Conservation (phyloP, 768 basidiomycete species). For the Boletus sensibilis region DNA sequence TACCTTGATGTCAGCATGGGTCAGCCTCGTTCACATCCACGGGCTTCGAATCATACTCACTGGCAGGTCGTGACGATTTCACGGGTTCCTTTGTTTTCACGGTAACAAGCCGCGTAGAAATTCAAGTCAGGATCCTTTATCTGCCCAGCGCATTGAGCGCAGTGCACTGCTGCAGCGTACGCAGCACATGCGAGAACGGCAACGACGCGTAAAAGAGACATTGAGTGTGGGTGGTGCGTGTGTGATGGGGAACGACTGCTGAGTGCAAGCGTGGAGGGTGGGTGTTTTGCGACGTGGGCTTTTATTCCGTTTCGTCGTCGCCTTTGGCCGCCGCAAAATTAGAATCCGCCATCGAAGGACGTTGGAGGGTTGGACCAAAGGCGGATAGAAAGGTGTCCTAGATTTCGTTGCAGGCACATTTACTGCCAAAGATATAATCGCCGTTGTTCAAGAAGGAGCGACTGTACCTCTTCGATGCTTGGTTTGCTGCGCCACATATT, state of each 20-base stretch:
- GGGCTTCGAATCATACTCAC: background rate
- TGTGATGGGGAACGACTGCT: background rate
- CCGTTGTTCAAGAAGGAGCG: background rate
- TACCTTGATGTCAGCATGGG: background rate
- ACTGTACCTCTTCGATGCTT: background rate
- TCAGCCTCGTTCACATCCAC: background rate
- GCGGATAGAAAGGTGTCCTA: background rate
- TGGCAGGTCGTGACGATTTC: background rate
- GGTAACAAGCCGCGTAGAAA: background rate
- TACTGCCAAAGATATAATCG: background rate
- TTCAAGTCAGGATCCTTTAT: background rate
- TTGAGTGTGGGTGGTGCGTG: background rate
- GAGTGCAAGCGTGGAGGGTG: background rate
- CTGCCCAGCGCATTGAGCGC: background rate
- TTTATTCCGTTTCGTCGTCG: background rate
- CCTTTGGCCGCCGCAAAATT: background rate
- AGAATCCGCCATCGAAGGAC: background rate
- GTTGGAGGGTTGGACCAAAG: background rate
- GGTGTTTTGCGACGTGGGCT: background rate
- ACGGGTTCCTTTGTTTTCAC: background rate
- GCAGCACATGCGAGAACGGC: background rate
- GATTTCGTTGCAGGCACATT: background rate
- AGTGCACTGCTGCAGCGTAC: background rate
- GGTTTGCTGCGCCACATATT: background rate
- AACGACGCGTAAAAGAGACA: background rate